Evolutionary conservation across 1,284 basidiomycete species (phyloP), one percentile per base, ranked within the genome.

Genomic region (Ceratobasidium theobromae): DNA sequence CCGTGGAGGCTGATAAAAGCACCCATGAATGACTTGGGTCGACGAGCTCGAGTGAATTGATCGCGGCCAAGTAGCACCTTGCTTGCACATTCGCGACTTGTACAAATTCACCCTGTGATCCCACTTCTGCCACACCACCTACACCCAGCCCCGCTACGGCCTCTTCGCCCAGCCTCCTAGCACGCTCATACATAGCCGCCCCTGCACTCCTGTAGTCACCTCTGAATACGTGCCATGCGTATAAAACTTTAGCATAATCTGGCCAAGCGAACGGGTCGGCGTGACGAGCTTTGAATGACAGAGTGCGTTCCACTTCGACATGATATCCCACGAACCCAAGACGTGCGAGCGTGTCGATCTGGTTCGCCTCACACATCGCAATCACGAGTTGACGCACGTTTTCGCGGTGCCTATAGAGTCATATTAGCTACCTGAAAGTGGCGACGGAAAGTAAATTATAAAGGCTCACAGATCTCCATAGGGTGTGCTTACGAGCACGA

Each of bases 201-300:
- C 91, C 91, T 62, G 94, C 94, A 73, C 86, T 92, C 57, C 91
- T 84, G 77, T 94, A 94, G 74, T 97, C 93, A 33, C 91, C 91
- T 75, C 91, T 81, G 58, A 84, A 82, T 69, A 89, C 85, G 75
- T 93, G 89, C 91, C 95, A 99, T 53, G 93, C 89, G 78, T 98
- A 98, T n/a, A 99, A 79, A 67, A 99, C 91, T 71, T 87, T 84
- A 54, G 94, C 91, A 80, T 98, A 99, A 74, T 89, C 89, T 0
- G 95, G 95, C 46, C 81, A 83, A 45, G 87, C 79, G 57, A 92
- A 84, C 49, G 96, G 94, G 78, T 98, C 92, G 21, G 89, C 90
- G 76, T 98, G 97, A 69, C 95, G 85, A 9, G 94, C 93, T 77
- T 98, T 97, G 82, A 97, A 98, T 43, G 89, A 86, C 52, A 99